Evolutionary conservation across 371 early-diverging fungal species (phyloP), one percentile per base, ranked within the genome.

Genomic region (Mucor saturninus): DNA sequence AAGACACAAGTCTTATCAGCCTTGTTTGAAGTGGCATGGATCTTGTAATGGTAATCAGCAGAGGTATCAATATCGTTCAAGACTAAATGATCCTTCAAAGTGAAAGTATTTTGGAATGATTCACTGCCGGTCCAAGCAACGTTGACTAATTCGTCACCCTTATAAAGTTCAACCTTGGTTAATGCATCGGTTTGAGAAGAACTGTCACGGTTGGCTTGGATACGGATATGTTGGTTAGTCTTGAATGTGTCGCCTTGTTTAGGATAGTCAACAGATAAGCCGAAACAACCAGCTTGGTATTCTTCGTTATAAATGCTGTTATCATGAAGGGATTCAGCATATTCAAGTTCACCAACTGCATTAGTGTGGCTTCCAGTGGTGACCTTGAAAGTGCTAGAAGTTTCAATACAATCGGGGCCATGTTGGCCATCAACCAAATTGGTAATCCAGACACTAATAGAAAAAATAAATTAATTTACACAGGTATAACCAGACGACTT

Each of bases 351-450:
- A 56, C 86, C 83, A 57, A 76, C 76, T 39, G 83, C 78, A 67
- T 87, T 85, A 48, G 68, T 64, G 67, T 86, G 85, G 38, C 81
- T 79, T 49, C 82, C 84, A n/a, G 77, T 61, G 26, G 83, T 77
- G 6, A 85, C 86, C 79, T 86, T 87, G 75, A 88, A 86, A 52
- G 77, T 78, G 43, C 77, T 75, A 61, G 87, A 86, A 60, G 76
- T 74, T 67, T 88, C 76, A 29, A 75, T 56, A 65, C 78, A 81
- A 48, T 76, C 78, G 48, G 78, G 81, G 14, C 81, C 78, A 50
- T 76, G 76, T 73, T 71, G 69, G 29, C 73, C 73, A 37, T 72
- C 60, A 26, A 78, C 60, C 61, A 66, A 52, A 68, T 81, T 81
- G 62, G 78, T 74, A 49, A 81, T 71, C 78, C 81, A 78, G 32